Percentiles rank a stretch among this genome's conserved stretches.
Evolutionary conservation across 306 rosid genomes (phyloP).

Genomic region (Erythrophleum fordii): DNA sequence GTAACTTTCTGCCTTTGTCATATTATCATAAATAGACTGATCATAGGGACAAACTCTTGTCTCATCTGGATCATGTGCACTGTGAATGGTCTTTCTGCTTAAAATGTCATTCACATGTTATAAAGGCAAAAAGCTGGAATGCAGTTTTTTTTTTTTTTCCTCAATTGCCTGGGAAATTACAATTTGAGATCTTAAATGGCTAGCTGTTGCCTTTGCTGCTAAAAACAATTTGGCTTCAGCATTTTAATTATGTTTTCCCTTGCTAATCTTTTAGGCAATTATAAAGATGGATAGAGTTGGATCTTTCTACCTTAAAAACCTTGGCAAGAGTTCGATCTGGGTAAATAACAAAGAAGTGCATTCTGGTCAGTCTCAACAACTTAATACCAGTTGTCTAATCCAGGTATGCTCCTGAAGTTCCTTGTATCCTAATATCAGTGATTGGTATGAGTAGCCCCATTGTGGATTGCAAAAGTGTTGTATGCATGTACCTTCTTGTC

Average conservation of each 20-base stretch:
- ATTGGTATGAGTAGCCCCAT: conserved; percentile 30
- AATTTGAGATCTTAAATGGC: conserved; percentile 3
- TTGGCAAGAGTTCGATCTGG: conserved; percentile 70
- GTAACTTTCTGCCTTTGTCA: background rate
- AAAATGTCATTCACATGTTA: conserved; percentile 17
- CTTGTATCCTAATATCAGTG: conserved; percentile 21
- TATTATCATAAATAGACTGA: background rate
- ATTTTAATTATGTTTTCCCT: conserved; percentile 10
- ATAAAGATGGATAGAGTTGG: conserved; percentile 81
- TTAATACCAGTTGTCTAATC: conserved; percentile 71
- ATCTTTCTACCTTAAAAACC: conserved; percentile 73
- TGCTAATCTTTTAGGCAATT: conserved; percentile 63
- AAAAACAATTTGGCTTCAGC: conserved; percentile 27
- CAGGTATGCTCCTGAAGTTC: conserved; percentile 67
- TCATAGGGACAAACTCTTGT: background rate
- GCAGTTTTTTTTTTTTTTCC: background rate
- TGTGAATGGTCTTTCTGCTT: conserved; percentile 24
- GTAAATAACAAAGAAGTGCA: conserved; percentile 79
- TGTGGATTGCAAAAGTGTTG: conserved; percentile 3
- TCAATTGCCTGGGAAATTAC: background rate
- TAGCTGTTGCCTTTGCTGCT: conserved; percentile 26
- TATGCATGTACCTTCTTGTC: conserved; percentile 15
- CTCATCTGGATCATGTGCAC: background rate
- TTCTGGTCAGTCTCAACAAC: conserved; percentile 65
- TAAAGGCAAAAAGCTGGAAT: conserved; percentile 7